phyloP scores from a whole-genome alignment of 2,329 filamentous ascomycete species.

The Biscogniauxia marginata region DNA sequence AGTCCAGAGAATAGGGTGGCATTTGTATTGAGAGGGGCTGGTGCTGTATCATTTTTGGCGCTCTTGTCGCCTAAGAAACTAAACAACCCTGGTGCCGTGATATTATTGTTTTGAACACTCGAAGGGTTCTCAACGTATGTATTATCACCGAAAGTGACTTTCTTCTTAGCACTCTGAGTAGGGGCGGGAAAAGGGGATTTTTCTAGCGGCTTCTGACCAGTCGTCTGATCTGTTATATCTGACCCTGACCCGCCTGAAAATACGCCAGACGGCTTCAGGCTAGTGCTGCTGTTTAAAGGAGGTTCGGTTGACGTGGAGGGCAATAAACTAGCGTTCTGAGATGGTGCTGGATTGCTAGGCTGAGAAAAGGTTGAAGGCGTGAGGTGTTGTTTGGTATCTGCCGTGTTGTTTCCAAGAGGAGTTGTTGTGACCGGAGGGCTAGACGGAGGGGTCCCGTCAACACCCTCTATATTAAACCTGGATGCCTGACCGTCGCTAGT shows the following conservation, averaged over 20 bases:
- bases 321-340: background rate
- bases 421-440: conserved; percentile 3
- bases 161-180: conserved; percentile 7
- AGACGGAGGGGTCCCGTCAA: conserved; percentile 5
- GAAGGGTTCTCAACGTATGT: conserved; percentile 1
- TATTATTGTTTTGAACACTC: background rate
- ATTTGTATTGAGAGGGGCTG: background rate
- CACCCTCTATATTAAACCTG: conserved; percentile 15
- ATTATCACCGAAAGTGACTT: conserved; percentile 15
- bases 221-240: background rate
- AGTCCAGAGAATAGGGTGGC: conserved; percentile 8
- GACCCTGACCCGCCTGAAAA: background rate
- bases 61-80: conserved; percentile 9
- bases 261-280: background rate
- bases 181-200: background rate
- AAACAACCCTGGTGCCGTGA: conserved; percentile 9
- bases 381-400: background rate
- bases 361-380: background rate
- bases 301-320: too few species aligned
- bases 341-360: background rate
- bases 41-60: conserved; percentile 3
- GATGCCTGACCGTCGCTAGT: background rate
- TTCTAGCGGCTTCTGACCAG: background rate
- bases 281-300: background rate
- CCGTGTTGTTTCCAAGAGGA: conserved; percentile 3